These are phyloP conservation scores for Zasmidium cellare DNA, from an alignment of 2,329 filamentous ascomycete species.

Conservation along the genomic window DNA sequence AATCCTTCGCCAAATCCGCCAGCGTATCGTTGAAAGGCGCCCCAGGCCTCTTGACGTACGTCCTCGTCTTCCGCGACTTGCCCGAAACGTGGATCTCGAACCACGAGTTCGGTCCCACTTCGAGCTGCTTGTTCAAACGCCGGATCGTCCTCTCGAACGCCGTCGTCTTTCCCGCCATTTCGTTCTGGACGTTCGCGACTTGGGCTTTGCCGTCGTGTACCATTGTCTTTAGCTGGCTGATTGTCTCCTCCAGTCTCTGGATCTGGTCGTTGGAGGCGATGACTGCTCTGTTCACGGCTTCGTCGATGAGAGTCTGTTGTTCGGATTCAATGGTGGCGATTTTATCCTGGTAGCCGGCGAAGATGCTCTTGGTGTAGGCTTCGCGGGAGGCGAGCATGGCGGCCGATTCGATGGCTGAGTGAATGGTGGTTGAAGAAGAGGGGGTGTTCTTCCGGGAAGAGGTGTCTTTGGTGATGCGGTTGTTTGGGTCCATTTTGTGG, in stretches of 20 bases:
- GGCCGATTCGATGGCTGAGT: background rate
- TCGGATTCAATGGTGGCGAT: slow-evolving; percentile 1
- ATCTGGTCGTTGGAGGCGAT: background rate
- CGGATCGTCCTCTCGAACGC: background rate
- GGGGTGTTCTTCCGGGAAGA: slow-evolving; percentile 7
- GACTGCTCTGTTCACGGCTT: background rate
- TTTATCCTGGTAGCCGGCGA: slow-evolving; percentile 10
- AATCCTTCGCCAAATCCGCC: slow-evolving; percentile 2
- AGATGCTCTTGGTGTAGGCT: slow-evolving; percentile 7
- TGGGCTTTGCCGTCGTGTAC: background rate
- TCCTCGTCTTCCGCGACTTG: slow-evolving; percentile 2
- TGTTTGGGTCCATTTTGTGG: background rate
- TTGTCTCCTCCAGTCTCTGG: background rate
- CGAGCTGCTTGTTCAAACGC: background rate
- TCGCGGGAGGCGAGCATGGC: slow-evolving; percentile 5
- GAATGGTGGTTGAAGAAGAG: background rate
- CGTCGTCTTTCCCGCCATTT: background rate
- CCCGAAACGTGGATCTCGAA: background rate
- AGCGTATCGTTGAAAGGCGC: background rate
- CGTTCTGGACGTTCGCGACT: background rate
- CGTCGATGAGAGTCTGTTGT: background rate
- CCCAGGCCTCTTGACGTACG: background rate
- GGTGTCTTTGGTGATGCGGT: slow-evolving; percentile 11
- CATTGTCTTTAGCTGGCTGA: background rate
- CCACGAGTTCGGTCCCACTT: background rate